These are phyloP conservation scores for Thermothielavioides terrestris DNA, from an alignment of 495 filamentous ascomycete genomes.

Conservation along the genomic window DNA sequence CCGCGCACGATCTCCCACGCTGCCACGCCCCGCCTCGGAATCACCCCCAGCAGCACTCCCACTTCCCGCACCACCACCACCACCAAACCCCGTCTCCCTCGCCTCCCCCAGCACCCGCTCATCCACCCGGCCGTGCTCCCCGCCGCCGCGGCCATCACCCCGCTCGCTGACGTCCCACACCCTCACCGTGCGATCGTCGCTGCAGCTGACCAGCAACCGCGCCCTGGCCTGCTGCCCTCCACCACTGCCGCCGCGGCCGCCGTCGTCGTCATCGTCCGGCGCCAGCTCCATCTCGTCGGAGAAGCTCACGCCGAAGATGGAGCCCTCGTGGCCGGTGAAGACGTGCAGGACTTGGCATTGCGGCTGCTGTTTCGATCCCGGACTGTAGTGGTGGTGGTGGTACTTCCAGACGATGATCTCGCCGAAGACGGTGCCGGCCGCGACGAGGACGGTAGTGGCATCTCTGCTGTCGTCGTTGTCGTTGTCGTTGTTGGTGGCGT, in stretches of 20 bases:
- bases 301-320: slow-evolving; percentile 79
- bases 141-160: not conserved
- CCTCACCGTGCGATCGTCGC: slow-evolving; percentile 85
- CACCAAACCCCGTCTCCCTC: slow-evolving; percentile 44
- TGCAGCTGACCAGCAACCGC: slow-evolving; percentile 77
- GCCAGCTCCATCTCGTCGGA: slow-evolving; percentile 48
- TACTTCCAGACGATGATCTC: slow-evolving; percentile 88
- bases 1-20: slow-evolving; percentile 15
- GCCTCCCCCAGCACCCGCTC: slow-evolving; percentile 20
- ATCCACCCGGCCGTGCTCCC: not conserved
- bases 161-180: slow-evolving; percentile 69
- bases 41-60: slow-evolving; percentile 1
- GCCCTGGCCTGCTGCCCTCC: slow-evolving; percentile 25
- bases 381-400: slow-evolving; percentile 20
- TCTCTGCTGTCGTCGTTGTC: no score
- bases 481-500: no score
- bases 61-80: not conserved
- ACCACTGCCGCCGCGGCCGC: no score
- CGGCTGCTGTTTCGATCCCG: not conserved
- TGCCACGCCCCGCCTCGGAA: slow-evolving; percentile 18
- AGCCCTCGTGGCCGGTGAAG: slow-evolving; percentile 87
- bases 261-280: no score
- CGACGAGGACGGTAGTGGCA: slow-evolving; percentile 64
- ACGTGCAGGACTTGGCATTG: slow-evolving; percentile 50
- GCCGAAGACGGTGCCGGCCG: slow-evolving; percentile 86